A percentile compares a stretch with the other conserved stretches of the same genome.
Conservation (phyloP, 148 eudicot genomes). For the Persicaria tinctoria region DNA sequence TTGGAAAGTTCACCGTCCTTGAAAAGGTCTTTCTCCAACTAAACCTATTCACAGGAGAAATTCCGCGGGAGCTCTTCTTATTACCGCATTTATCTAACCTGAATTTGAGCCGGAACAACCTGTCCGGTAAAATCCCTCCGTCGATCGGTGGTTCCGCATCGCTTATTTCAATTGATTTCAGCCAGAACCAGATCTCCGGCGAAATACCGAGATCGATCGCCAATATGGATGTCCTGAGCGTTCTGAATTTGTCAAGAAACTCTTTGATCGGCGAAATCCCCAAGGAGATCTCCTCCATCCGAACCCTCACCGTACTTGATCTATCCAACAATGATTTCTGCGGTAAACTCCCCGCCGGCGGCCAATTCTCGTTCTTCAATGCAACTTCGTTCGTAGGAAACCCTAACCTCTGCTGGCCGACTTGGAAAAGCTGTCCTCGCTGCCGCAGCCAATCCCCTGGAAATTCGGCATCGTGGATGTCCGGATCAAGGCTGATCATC, state of each 20-base stretch:
- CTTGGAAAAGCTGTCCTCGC: constrained; percentile 26
- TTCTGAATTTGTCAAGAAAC: constrained; percentile 35
- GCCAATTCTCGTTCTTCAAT: constrained; percentile 21
- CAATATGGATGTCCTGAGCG: constrained; percentile 17
- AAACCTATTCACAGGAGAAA: constrained; percentile 35
- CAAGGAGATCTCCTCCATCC: constrained; percentile 19
- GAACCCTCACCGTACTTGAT: constrained; percentile 31
- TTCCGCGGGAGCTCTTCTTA: constrained; percentile 34
- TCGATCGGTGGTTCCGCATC: constrained; percentile 24
- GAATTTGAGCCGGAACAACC: constrained; percentile 28
- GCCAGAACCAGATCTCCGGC: constrained; percentile 34
- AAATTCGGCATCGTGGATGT: constrained; percentile 16
- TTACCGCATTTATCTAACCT: constrained; percentile 17
- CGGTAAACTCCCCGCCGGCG: constrained; percentile 28
- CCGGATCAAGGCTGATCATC: constrained; percentile 20
- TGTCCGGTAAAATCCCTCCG: constrained; percentile 39
- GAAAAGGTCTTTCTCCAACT: constrained; percentile 22
- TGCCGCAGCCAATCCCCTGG: neutral
- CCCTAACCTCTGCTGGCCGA: constrained; percentile 36
- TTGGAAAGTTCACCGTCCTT: constrained; percentile 23
- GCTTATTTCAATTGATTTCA: constrained; percentile 36
- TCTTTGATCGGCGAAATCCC: constrained; percentile 43
- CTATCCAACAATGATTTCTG: constrained; percentile 44
- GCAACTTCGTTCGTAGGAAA: constrained; percentile 37
- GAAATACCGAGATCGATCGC: constrained; percentile 31